Conservation (phyloP, 495 filamentous ascomycete species). For the Aspergillus biplanus region DNA sequence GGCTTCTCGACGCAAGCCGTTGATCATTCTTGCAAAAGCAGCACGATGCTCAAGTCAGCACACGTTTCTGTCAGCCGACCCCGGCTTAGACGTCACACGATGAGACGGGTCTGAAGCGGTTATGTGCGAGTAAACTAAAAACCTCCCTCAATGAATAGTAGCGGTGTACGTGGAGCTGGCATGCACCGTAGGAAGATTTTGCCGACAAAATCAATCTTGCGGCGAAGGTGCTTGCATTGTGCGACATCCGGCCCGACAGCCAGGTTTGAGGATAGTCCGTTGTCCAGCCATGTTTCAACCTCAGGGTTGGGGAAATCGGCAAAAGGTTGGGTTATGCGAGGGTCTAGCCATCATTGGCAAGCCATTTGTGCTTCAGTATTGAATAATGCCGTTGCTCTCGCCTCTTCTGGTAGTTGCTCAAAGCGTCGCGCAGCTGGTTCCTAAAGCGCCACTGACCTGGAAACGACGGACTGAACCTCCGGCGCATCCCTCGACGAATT, state of each 20-base stretch:
- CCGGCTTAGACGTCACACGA: not conserved
- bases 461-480: constrained; percentile 9
- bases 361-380: not conserved
- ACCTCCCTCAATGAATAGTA: constrained; percentile 8
- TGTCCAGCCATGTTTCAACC: not conserved
- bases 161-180: constrained; percentile 28
- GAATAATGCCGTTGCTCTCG: not conserved
- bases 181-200: not conserved
- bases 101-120: not conserved
- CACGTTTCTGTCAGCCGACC: not conserved
- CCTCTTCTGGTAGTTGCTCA: not conserved
- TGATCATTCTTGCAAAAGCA: no score
- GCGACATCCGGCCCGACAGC: not conserved
- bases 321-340: not conserved
- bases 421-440: constrained; percentile 8
- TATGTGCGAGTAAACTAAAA: constrained; percentile 11
- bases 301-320: not conserved
- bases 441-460: constrained; percentile 16
- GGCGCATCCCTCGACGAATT: constrained; percentile 6
- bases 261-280: not conserved
- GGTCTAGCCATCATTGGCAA: not conserved
- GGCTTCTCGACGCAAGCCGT: no score
- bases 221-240: not conserved
- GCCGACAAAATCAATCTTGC: constrained; percentile 2
- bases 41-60: no score